A percentile compares a stretch with the other conserved stretches of the same genome.
These are phyloP conservation scores for Phaeosphaeria sp. DNA, from an alignment of 2,329 filamentous ascomycete genomes.

Conservation along the genomic window DNA sequence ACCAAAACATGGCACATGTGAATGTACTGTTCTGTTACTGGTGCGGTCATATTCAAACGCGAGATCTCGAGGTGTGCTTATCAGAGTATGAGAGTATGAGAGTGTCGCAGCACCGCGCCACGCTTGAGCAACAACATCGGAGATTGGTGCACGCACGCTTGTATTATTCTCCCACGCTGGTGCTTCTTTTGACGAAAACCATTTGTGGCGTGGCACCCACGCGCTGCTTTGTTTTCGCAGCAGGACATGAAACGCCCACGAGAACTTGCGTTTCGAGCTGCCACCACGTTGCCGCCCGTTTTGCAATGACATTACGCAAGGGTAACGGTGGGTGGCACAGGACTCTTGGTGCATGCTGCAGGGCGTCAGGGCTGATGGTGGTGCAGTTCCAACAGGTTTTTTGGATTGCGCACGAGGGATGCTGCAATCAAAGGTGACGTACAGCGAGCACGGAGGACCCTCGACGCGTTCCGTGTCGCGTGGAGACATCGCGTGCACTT, in stretches of 20 bases:
- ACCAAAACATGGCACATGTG: background rate
- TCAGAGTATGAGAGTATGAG: background rate
- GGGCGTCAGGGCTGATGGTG: conserved; percentile 9
- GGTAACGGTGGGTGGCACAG: background rate
- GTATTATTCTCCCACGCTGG: conserved; percentile 13
- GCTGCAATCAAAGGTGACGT: conserved; percentile 10
- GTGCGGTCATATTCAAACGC: too few relatives aligned
- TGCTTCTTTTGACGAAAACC: background rate
- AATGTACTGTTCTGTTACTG: too few relatives aligned
- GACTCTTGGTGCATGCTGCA: conserved; percentile 1
- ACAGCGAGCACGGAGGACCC: conserved; percentile 2
- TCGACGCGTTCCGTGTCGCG: conserved; percentile 18
- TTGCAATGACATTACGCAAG: background rate
- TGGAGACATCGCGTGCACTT: conserved; percentile 21
- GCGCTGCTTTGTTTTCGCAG: conserved; percentile 1
- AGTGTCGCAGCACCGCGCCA: conserved; percentile 12
- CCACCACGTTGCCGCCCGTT: background rate
- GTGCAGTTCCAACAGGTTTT: conserved; percentile 8
- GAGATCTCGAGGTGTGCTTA: too few relatives aligned
- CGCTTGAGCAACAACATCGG: background rate
- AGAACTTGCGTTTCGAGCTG: background rate
- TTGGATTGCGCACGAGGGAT: conserved; percentile 12
- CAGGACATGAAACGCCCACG: background rate
- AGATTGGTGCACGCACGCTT: background rate
- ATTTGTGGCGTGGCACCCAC: background rate